Percentiles rank a stretch among this genome's conserved stretches.
phyloP scores from a whole-genome alignment of 2,329 filamentous ascomycete species.

The Aspergillus transmontanensis region DNA sequence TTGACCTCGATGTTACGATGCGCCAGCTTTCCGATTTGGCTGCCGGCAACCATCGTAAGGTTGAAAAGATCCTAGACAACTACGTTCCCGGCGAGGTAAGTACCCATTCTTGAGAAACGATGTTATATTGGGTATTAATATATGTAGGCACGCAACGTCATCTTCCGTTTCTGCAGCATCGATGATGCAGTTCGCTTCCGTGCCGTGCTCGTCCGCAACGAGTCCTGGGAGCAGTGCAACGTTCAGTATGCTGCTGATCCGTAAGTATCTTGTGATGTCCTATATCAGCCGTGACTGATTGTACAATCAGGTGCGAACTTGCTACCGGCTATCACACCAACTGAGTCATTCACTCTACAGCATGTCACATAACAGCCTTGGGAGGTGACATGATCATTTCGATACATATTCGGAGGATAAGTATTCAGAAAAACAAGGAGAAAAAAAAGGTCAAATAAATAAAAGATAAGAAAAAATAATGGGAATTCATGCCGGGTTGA shows the following conservation, averaged over 20 bases:
- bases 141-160: constrained; percentile 45
- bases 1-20: constrained; percentile 44
- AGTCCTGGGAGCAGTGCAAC: constrained; percentile 51
- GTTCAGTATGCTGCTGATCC: constrained; percentile 49
- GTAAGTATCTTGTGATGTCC: constrained; percentile 22
- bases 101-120: not conserved
- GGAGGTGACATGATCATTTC: not conserved
- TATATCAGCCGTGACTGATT: not conserved
- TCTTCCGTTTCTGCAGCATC: constrained; percentile 53
- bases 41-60: constrained; percentile 41
- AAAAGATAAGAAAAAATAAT: not conserved
- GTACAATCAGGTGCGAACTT: constrained; percentile 25
- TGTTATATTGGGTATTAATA: not conserved
- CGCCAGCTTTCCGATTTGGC: constrained; percentile 41
- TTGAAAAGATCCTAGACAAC: constrained; percentile 49
- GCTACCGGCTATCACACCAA: constrained; percentile 22
- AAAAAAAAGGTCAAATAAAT: not conserved
- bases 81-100: constrained; percentile 47
- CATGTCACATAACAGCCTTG: not conserved
- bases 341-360: constrained; percentile 3
- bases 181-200: constrained; percentile 51
- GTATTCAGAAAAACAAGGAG: not conserved
- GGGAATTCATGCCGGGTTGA: not conserved
- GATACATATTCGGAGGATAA: not conserved
- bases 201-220: constrained; percentile 38